phyloP scores from a whole-genome alignment of 1,284 basidiomycete genomes.

The Cystobasidium pallidum region DNA sequence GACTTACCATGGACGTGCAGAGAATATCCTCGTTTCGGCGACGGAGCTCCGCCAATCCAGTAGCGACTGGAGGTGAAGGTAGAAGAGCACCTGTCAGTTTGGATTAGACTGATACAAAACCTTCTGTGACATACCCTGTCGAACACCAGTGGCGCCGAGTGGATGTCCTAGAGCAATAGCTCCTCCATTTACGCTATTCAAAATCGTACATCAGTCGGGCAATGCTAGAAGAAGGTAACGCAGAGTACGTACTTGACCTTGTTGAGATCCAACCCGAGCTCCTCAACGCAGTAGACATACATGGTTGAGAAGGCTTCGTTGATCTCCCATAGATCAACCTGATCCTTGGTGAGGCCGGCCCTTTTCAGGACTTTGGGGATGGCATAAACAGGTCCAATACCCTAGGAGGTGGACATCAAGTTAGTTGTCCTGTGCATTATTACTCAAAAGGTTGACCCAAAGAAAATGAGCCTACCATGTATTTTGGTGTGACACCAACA shows the following conservation, averaged over 20 bases:
- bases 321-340: constrained; percentile 81
- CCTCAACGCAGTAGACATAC: constrained; percentile 76
- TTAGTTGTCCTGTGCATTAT: too few relatives aligned
- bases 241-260: constrained; percentile 66
- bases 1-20: constrained; percentile 70
- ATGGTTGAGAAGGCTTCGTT: constrained; percentile 93
- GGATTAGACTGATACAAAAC: too few relatives aligned
- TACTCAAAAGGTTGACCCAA: too few relatives aligned
- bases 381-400: constrained; percentile 72
- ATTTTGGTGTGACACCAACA: constrained; percentile 62
- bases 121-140: constrained; percentile 54
- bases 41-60: constrained; percentile 78
- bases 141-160: constrained; percentile 67
- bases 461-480: too few relatives aligned
- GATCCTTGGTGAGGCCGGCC: constrained; percentile 67
- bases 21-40: constrained; percentile 78
- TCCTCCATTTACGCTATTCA: constrained; percentile 57
- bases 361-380: constrained; percentile 71
- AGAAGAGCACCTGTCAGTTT: constrained; percentile 60
- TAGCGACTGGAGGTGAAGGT: constrained; percentile 70
- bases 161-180: constrained; percentile 60
- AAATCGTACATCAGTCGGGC: too few relatives aligned
- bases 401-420: too few relatives aligned
- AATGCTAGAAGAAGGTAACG: neutral
- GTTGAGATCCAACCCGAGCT: constrained; percentile 71